Evolutionary conservation across 805 yeast genomes (phyloP).

Genomic region (Scheffersomyces amazonensis): DNA sequence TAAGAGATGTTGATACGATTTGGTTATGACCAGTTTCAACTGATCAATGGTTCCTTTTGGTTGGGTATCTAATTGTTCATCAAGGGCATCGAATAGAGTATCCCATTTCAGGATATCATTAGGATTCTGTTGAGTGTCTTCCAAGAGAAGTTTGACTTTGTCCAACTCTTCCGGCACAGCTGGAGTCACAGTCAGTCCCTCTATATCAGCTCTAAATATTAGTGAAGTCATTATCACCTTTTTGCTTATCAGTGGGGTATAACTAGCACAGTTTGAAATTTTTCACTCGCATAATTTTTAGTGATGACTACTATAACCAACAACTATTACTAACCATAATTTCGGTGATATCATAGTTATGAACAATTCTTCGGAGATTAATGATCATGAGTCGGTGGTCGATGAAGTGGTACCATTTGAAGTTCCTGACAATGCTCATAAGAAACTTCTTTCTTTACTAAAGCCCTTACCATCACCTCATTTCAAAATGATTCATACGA

Average conservation of each 20-base stretch:
- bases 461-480: conserved; percentile 2
- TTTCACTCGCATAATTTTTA: too few species aligned
- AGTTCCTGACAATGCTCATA: not conserved
- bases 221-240: too few species aligned
- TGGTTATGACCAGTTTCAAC: conserved; percentile 15
- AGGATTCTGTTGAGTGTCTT: conserved; percentile 14
- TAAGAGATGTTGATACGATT: conserved; percentile 34
- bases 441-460: conserved; percentile 9
- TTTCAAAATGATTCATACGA: not conserved
- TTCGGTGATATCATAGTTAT: too few species aligned
- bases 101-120: conserved; percentile 41
- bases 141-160: too few species aligned
- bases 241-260: too few species aligned
- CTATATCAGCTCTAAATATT: not conserved
- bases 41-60: conserved; percentile 9
- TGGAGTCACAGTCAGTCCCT: not conserved
- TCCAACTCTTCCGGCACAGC: not conserved
- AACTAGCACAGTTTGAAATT: too few species aligned
- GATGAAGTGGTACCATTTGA: not conserved
- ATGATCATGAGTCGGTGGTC: not conserved
- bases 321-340: too few species aligned
- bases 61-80: conserved; percentile 8
- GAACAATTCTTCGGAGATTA: too few species aligned
- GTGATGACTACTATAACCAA: too few species aligned
- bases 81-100: conserved; percentile 25